Conservation (phyloP, 1,139 yeast genomes). For the Nakaseomyces kungkrabaensis region DNA sequence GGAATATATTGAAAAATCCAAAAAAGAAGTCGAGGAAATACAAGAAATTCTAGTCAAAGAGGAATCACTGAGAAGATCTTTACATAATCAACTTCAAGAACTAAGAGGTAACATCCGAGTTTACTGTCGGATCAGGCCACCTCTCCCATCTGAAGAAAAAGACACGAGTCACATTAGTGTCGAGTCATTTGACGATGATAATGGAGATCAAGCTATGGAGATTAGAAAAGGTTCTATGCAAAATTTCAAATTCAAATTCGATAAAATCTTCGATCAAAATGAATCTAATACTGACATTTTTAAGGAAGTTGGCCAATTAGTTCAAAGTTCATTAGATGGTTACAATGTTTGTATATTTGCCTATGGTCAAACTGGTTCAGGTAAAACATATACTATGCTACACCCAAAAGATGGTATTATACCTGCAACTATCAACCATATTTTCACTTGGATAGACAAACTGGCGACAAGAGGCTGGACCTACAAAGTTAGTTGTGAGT, state of each 20-base stretch:
- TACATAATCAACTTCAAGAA: slow-evolving; percentile 74
- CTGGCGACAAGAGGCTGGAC: slow-evolving; percentile 54
- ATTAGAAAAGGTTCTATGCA: slow-evolving; percentile 21
- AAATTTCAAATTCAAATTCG: slow-evolving; percentile 49
- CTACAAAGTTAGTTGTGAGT: slow-evolving; percentile 61
- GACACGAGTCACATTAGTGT: slow-evolving; percentile 35
- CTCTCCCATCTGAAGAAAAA: slow-evolving; percentile 24
- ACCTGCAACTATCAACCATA: slow-evolving; percentile 63
- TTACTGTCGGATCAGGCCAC: slow-evolving; percentile 76
- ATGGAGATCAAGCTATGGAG: slow-evolving; percentile 30
- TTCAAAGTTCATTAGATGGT: slow-evolving; percentile 87
- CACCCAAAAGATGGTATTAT: slow-evolving; percentile 66
- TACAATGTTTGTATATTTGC: slow-evolving; percentile 90
- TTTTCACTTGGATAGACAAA: slow-evolving; percentile 49
- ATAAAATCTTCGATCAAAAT: slow-evolving; percentile 56
- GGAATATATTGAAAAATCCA: slow-evolving; percentile 24
- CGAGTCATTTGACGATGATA: slow-evolving; percentile 43
- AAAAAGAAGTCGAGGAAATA: slow-evolving; percentile 22
- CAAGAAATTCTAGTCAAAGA: slow-evolving; percentile 35
- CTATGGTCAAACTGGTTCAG: slow-evolving; percentile 97
- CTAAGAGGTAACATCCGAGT: slow-evolving; percentile 88
- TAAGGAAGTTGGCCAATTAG: slow-evolving; percentile 75
- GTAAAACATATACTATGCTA: slow-evolving; percentile 90
- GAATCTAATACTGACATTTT: slow-evolving; percentile 56
- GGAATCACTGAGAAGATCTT: slow-evolving; percentile 47